A percentile compares a stretch with the other conserved stretches of the same genome.
These are phyloP conservation scores for Acrasis kona DNA, from an alignment of 78 protist species.

Conservation along the genomic window DNA sequence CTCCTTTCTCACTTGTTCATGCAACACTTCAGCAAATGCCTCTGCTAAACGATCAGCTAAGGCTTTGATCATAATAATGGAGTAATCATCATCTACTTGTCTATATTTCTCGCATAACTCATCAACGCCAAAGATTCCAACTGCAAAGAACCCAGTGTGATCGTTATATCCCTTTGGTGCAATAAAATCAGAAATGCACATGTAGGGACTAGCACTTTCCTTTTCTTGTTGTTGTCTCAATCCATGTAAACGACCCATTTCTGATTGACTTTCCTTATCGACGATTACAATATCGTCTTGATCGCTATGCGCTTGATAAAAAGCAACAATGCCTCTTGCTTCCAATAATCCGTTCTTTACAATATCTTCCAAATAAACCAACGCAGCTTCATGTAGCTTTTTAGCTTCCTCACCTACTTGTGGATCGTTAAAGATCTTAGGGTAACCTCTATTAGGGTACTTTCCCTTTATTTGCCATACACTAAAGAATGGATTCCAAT, in stretches of 20 bases:
- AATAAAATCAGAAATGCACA: conserved; percentile 80
- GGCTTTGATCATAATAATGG: conserved; percentile 85
- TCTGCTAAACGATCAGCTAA: conserved; percentile 85
- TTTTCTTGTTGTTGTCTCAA: conserved; percentile 92
- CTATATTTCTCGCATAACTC: conserved; percentile 53
- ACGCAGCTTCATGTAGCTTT: conserved; percentile 82
- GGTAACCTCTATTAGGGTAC: conserved; percentile 95
- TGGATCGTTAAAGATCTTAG: conserved; percentile 88
- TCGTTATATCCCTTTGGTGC: conserved; percentile 65
- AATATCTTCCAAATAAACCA: conserved; percentile 51
- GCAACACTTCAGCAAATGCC: conserved; percentile 89
- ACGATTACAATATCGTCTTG: conserved; percentile 83
- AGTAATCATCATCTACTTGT: conserved; percentile 77
- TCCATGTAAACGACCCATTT: conserved; percentile 43
- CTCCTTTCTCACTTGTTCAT: conserved; percentile 70
- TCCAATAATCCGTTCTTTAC: conserved; percentile 35
- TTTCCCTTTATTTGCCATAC: conserved; percentile 89
- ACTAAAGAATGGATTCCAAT: conserved; percentile 93
- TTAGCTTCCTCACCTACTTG: conserved; percentile 86
- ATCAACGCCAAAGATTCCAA: conserved; percentile 74
- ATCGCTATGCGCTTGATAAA: conserved; percentile 82
- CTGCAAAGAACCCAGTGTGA: conserved; percentile 7
- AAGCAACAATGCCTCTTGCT: conserved; percentile 67
- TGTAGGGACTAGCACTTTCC: conserved; percentile 68
- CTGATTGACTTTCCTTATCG: conserved; percentile 59